These are phyloP conservation scores for Entomortierella parvispora DNA, from an alignment of 192 early-diverging fungal species.

Conservation along the genomic window DNA sequence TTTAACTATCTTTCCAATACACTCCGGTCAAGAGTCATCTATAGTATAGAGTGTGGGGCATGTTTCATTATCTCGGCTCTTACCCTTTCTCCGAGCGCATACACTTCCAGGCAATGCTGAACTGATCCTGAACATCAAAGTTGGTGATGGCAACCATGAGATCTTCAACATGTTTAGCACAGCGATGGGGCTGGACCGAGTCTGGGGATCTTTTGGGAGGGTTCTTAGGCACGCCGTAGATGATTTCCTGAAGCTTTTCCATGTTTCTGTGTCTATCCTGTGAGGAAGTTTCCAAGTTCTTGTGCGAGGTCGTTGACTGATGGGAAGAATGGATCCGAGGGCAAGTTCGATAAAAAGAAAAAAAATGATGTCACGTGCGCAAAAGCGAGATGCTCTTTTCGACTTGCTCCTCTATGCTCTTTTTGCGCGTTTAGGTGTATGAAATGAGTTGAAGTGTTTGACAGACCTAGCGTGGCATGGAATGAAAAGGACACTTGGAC, in stretches of 20 bases:
- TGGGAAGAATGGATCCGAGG: too few species aligned
- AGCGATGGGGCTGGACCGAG: constrained; percentile 28
- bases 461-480: too few species aligned
- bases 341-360: too few species aligned
- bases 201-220: background rate
- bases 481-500: too few species aligned
- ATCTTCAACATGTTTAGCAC: constrained; percentile 50
- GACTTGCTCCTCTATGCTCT: too few species aligned
- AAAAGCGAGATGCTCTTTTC: too few species aligned
- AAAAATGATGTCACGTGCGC: too few species aligned
- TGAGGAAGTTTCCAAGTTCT: background rate
- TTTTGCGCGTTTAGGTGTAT: too few species aligned
- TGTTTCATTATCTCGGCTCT: background rate
- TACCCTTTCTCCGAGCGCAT: constrained; percentile 47
- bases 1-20: background rate
- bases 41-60: background rate
- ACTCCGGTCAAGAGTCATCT: background rate
- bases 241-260: constrained; percentile 29
- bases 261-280: background rate
- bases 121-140: constrained; percentile 47
- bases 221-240: constrained; percentile 19
- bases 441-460: too few species aligned
- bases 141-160: constrained; percentile 37
- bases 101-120: constrained; percentile 36
- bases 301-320: too few species aligned